A percentile compares a stretch with the other conserved stretches of the same genome.
Conservation (phyloP, 352 stramenopile species). For the Phytopythium ostracodes region DNA sequence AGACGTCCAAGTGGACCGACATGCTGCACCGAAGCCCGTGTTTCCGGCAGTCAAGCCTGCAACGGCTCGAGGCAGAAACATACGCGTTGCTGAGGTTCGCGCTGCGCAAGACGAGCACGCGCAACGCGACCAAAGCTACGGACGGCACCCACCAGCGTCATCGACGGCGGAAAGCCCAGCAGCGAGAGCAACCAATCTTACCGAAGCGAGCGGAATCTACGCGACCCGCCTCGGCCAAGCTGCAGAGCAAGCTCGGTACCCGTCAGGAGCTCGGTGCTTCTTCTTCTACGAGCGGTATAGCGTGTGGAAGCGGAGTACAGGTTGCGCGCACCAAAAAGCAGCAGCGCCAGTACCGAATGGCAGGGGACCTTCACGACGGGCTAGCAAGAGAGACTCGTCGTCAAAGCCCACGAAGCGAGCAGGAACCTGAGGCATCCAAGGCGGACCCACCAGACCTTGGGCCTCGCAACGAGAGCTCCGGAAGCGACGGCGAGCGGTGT, state of each 20-base stretch:
- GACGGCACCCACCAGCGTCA: not conserved
- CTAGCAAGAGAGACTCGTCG: not conserved
- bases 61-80: constrained; percentile 36
- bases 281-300: not conserved
- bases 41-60: constrained; percentile 33
- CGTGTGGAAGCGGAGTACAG: constrained; percentile 36
- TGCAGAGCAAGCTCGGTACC: not conserved
- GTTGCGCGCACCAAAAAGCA: constrained; percentile 29
- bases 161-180: not conserved
- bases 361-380: not conserved
- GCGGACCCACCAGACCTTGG: constrained; percentile 10
- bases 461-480: not conserved
- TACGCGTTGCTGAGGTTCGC: constrained; percentile 41
- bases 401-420: not conserved
- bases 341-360: constrained; percentile 12
- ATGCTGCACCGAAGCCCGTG: constrained; percentile 32
- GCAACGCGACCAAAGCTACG: not conserved
- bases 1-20: constrained; percentile 38
- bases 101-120: constrained; percentile 11
- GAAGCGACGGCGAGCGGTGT: not conserved
- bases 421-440: constrained; percentile 3
- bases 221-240: not conserved
- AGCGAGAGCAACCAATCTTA: not conserved
- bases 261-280: not conserved
- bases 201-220: too few species aligned